These are phyloP conservation scores for Pythium apleroticum DNA, from an alignment of 352 stramenopile genomes.

Conservation along the genomic window DNA sequence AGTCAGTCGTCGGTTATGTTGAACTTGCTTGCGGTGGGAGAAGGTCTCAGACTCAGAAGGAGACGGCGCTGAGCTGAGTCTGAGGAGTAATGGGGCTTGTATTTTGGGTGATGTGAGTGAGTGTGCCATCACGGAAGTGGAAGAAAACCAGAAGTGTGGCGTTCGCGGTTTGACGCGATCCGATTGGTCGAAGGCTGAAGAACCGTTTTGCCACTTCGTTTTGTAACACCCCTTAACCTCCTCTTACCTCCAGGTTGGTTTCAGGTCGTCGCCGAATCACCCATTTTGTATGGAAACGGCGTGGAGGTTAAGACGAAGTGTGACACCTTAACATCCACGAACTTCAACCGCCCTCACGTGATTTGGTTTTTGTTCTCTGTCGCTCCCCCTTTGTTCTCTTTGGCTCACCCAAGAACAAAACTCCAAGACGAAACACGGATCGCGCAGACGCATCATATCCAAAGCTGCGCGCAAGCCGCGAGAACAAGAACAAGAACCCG, in stretches of 20 bases:
- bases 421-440: no score
- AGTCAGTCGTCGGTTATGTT: conserved; percentile 6
- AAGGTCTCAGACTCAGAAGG: conserved; percentile 1
- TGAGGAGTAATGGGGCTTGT: conserved; percentile 1
- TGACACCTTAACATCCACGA: conserved; percentile 19
- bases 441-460: conserved; percentile 22
- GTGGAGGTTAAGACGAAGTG: conserved; percentile 2
- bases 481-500: conserved; percentile 7
- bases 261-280: conserved; percentile 4
- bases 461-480: conserved; percentile 15
- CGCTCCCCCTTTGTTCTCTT: conserved; percentile 14
- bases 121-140: background rate
- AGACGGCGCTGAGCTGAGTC: background rate
- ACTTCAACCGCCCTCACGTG: conserved; percentile 27
- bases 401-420: background rate
- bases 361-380: conserved; percentile 14
- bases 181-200: conserved; percentile 26
- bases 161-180: conserved; percentile 18
- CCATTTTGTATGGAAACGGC: conserved; percentile 5
- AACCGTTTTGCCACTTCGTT: conserved; percentile 16
- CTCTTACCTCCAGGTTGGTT: conserved; percentile 26
- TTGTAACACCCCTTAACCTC: conserved; percentile 22
- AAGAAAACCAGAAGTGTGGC: conserved; percentile 7
- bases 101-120: background rate
- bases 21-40: background rate